Percentiles rank a stretch among this genome's conserved stretches.
Evolutionary conservation across 306 rosid species (phyloP).

Genomic region (Quillaja saponaria): DNA sequence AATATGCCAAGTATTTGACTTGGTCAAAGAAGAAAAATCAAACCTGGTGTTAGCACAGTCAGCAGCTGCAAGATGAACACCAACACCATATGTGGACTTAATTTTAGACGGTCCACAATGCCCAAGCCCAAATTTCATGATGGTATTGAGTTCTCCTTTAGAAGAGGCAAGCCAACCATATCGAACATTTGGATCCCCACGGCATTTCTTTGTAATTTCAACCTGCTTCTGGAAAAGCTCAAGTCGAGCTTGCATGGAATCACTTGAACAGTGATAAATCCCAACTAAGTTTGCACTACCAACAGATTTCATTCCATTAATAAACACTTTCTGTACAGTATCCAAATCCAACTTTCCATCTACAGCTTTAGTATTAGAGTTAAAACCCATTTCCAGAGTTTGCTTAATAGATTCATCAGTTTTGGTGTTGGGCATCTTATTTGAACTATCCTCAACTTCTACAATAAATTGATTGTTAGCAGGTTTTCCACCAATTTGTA

Average conservation of each 20-base stretch:
- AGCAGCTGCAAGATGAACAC: conserved; percentile 70
- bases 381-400: conserved; percentile 38
- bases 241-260: conserved; percentile 48
- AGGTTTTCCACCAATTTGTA: conserved; percentile 44
- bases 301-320: conserved; percentile 47
- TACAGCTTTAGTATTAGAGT: conserved; percentile 35
- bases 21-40: conserved; percentile 24
- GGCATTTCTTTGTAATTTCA: conserved; percentile 57
- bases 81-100: conserved; percentile 56
- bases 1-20: not conserved
- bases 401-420: conserved; percentile 42
- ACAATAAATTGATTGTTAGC: conserved; percentile 34
- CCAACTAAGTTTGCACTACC: conserved; percentile 49
- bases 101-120: conserved; percentile 52
- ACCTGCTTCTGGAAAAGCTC: conserved; percentile 81
- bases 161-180: conserved; percentile 84
- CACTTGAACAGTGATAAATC: conserved; percentile 44
- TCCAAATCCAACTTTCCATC: conserved; percentile 46
- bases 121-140: conserved; percentile 68
- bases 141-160: conserved; percentile 52
- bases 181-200: conserved; percentile 67
- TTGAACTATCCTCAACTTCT: conserved; percentile 65
- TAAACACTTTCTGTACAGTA: conserved; percentile 60
- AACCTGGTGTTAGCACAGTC: conserved; percentile 55
- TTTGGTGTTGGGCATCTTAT: conserved; percentile 33